Conservation (phyloP, 768 basidiomycete genomes). For the Exsudoporus frostii region DNA sequence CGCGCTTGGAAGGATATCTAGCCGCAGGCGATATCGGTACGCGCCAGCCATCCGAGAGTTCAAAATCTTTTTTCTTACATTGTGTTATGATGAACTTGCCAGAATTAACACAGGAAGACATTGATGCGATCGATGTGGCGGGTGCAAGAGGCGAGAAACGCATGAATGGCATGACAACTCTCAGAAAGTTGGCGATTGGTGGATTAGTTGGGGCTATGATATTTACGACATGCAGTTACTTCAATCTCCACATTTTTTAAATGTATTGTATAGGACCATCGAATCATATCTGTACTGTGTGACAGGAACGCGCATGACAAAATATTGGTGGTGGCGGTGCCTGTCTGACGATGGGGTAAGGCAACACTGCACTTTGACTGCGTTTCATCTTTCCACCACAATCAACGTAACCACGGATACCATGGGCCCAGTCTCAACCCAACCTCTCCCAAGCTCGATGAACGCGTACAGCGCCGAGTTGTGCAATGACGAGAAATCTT, state of each 20-base stretch:
- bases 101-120: constrained; percentile 52
- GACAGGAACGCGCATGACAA: not conserved
- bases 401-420: constrained; percentile 14
- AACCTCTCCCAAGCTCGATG: constrained; percentile 28
- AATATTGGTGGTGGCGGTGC: not conserved
- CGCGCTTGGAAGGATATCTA: constrained; percentile 65
- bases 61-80: not conserved
- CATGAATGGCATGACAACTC: not conserved
- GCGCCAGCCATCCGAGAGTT: not conserved
- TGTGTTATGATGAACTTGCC: not conserved
- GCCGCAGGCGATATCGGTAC: constrained; percentile 61
- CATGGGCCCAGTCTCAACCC: constrained; percentile 28
- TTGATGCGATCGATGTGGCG: constrained; percentile 54
- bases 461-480: constrained; percentile 5
- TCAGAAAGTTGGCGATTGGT: not conserved
- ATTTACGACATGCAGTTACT: constrained; percentile 11
- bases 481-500: constrained; percentile 13
- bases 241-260: constrained; percentile 1
- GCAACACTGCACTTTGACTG: not conserved
- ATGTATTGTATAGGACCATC: not conserved
- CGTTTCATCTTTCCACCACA: not conserved
- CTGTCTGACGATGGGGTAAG: not conserved
- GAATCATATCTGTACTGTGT: not conserved
- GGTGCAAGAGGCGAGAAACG: constrained; percentile 35
- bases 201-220: constrained; percentile 3